Evolutionary conservation across 257 asterid species (phyloP), one percentile per base, ranked within the genome.

Genomic region (Primulina tabacum): DNA sequence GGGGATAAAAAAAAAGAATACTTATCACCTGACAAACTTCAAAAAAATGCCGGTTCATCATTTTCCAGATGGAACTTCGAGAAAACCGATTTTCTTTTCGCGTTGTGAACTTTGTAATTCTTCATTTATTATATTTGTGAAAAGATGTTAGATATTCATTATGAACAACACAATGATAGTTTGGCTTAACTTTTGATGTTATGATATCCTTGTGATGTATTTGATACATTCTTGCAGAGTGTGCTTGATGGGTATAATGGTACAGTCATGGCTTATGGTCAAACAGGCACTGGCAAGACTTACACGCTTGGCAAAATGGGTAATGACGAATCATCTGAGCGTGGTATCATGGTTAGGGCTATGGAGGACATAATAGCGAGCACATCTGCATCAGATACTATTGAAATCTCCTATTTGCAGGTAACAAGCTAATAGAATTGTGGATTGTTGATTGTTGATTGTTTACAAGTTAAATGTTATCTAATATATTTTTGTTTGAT

Each of bases 241-340:
- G 96, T 89, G 74, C 73, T 92, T 77, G 89, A 92, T 43, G 97
- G 97, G 62, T 92, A 86, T 80, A 92, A 89, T 73, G 96, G 97
- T 77, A 92, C 97, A 35, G 84, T 89, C 61, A 92, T 92, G 96
- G 89, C 94, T 65, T 92, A 92, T 65, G 97, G 97, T 53, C 97
- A 89, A 87, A 89, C 97, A 14, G 95, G 97, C 64, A 92, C 97
- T 2, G 97, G 97, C 72, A 89, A 92, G 86, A 92, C 97, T 56
- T 87, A 92, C 80, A 89, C 97, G 6, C 89, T 92, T 34, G 96
- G 96, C 8, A 78, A 81, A 70, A 37, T 89, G 74, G 93, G 97
- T 65, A 87, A 83, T 78, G 88, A 84, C 58, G 93, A 92, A 57
- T 85, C 71, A 28, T 85, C 96, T 1, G 89, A 92, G 74, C 97